Evolutionary conservation across 495 filamentous ascomycete species (phyloP).

Genomic region (Cercophora scortea): DNA sequence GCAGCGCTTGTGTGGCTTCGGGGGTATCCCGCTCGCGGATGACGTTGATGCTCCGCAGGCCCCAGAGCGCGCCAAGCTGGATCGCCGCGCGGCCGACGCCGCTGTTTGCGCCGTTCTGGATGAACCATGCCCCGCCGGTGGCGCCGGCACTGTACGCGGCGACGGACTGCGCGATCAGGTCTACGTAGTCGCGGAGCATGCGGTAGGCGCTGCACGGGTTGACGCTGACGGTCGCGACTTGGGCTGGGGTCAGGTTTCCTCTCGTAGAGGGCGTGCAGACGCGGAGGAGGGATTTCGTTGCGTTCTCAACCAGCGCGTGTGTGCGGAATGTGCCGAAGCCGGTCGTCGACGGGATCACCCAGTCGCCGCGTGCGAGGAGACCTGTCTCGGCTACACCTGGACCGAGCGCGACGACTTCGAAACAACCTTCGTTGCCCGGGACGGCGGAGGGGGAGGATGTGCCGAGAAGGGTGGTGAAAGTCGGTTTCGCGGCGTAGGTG

Average conservation of each 20-base stretch:
- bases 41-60: constrained; percentile 79
- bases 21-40: constrained; percentile 58
- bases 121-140: constrained; percentile 67
- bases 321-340: constrained; percentile 91
- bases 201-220: constrained; percentile 92
- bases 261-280: constrained; percentile 52
- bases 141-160: constrained; percentile 19
- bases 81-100: constrained; percentile 86
- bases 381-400: constrained; percentile 36
- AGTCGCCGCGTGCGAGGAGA: constrained; percentile 57
- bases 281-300: constrained; percentile 52
- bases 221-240: constrained; percentile 78
- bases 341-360: constrained; percentile 77
- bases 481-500: constrained; percentile 81
- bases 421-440: constrained; percentile 82
- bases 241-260: constrained; percentile 60
- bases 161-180: constrained; percentile 27
- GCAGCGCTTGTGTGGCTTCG: constrained; percentile 57
- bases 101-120: constrained; percentile 94
- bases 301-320: constrained; percentile 61
- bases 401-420: constrained; percentile 69
- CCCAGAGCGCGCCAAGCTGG: constrained; percentile 77
- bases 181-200: constrained; percentile 79
- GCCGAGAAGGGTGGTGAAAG: constrained; percentile 63
- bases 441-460: constrained; percentile 55